Conservation (phyloP, 441 rosid genomes). For the Gossypium gossypioides region DNA sequence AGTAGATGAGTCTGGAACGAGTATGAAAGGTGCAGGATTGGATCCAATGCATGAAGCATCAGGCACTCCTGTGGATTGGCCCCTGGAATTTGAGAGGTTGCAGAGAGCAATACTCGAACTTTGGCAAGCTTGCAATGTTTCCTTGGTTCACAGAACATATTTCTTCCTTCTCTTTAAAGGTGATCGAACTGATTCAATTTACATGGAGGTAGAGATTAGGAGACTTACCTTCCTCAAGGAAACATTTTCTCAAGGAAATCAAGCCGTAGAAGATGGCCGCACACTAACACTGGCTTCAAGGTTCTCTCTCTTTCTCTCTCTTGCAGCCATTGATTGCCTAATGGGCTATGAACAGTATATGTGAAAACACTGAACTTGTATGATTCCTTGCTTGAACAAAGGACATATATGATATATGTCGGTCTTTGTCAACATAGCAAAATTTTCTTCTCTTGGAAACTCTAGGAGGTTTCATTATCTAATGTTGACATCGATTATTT, state of each 20-base stretch:
- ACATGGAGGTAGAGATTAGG: conserved; percentile 78
- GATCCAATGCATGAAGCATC: conserved; percentile 46
- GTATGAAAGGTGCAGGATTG: conserved; percentile 47
- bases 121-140: conserved; percentile 73
- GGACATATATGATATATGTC: background rate
- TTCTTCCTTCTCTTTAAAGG: conserved; percentile 82
- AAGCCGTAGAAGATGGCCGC: conserved; percentile 39
- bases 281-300: conserved; percentile 58
- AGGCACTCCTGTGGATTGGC: conserved; percentile 40
- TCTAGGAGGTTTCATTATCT: background rate
- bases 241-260: conserved; percentile 49
- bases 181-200: conserved; percentile 67
- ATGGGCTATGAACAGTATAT: background rate
- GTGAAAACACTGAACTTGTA: background rate
- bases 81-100: conserved; percentile 46
- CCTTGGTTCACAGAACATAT: conserved; percentile 82
- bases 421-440: background rate
- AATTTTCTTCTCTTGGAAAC: background rate
- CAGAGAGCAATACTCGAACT: conserved; percentile 53
- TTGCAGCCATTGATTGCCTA: background rate
- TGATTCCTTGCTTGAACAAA: background rate
- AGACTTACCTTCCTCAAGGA: conserved; percentile 77
- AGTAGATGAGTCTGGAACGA: conserved; percentile 28
- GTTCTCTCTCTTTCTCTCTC: conserved; percentile 27
- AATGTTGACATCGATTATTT: background rate